phyloP scores from a whole-genome alignment of 495 filamentous ascomycete species.

The Penicillium taxi region DNA sequence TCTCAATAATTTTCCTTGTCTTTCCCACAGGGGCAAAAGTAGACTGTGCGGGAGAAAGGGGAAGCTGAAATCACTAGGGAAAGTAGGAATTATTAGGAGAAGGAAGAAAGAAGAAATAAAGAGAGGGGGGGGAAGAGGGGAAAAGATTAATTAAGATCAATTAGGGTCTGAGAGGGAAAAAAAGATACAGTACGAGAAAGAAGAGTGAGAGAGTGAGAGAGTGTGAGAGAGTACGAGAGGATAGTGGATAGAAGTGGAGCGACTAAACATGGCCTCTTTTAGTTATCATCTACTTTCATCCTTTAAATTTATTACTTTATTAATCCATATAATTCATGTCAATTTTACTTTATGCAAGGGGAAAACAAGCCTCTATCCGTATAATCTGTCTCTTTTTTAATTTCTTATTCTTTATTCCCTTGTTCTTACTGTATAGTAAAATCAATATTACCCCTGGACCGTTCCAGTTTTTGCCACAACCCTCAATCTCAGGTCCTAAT shows the following conservation, averaged over 20 bases:
- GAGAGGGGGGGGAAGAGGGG: slow-evolving; percentile 2
- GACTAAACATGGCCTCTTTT: no score
- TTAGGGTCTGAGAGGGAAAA: slow-evolving; percentile 15
- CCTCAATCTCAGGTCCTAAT: no score
- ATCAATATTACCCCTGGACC: not conserved
- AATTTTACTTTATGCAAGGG: slow-evolving; percentile 15
- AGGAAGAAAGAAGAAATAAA: slow-evolving; percentile 2
- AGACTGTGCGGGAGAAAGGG: not conserved
- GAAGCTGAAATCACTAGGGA: slow-evolving; percentile 4
- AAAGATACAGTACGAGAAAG: no score
- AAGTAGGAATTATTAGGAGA: not conserved
- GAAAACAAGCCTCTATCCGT: not conserved
- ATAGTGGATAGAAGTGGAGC: slow-evolving; percentile 7
- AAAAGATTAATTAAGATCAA: slow-evolving; percentile 1
- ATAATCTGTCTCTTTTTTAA: not conserved
- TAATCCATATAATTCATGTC: no score
- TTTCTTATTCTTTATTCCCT: not conserved
- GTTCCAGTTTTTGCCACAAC: no score
- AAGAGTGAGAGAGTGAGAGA: no score
- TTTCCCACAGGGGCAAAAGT: slow-evolving; percentile 1
- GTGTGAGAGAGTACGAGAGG: no score
- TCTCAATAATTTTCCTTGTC: not conserved
- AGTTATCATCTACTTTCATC: no score
- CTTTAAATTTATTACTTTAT: no score
- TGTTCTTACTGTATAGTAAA: not conserved